Conservation (phyloP, 2,329 filamentous ascomycete genomes). For the Colletotrichum lini region DNA sequence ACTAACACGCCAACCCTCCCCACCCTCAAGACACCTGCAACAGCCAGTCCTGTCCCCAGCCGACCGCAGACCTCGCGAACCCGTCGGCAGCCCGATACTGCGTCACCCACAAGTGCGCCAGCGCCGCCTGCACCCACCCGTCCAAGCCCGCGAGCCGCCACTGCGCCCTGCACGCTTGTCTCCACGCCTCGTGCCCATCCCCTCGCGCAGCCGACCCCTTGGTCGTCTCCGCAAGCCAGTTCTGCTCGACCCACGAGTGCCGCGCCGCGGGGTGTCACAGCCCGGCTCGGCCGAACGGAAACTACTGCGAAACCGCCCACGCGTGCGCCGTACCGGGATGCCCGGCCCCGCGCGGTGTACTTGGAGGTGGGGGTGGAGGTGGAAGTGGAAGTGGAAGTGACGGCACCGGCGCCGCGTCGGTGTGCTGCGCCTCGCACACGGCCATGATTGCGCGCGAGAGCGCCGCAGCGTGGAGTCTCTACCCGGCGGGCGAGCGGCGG, state of each 20-base stretch:
- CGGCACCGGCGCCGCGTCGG: not conserved
- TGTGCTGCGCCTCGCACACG: slow-evolving; percentile 34
- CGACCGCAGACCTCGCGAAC: slow-evolving; percentile 23
- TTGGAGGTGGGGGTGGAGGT: too few species aligned
- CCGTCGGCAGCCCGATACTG: slow-evolving; percentile 28
- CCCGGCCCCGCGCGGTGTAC: not conserved
- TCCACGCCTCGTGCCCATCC: slow-evolving; percentile 21
- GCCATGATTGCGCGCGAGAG: slow-evolving; percentile 16
- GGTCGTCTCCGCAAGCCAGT: slow-evolving; percentile 12
- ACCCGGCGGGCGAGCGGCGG: not conserved
- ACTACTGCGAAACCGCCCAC: slow-evolving; percentile 37
- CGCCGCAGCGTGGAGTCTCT: not conserved
- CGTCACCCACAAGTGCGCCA: slow-evolving; percentile 36
- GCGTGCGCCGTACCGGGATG: slow-evolving; percentile 32
- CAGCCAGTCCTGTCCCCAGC: slow-evolving; percentile 27
- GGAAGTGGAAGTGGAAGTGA: not conserved
- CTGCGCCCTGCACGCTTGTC: slow-evolving; percentile 41
- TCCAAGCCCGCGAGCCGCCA: slow-evolving; percentile 19
- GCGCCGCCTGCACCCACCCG: slow-evolving; percentile 25
- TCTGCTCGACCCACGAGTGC: slow-evolving; percentile 41
- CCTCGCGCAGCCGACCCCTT: slow-evolving; percentile 40
- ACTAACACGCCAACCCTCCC: not conserved
- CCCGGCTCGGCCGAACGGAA: not conserved
- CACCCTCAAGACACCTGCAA: slow-evolving; percentile 32
- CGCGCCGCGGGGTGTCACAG: slow-evolving; percentile 4